Percentiles rank a stretch among this genome's conserved stretches.
These are phyloP conservation scores for Litsea cubeba DNA, from an alignment of 164 flowering plant genomes.

Conservation along the genomic window DNA sequence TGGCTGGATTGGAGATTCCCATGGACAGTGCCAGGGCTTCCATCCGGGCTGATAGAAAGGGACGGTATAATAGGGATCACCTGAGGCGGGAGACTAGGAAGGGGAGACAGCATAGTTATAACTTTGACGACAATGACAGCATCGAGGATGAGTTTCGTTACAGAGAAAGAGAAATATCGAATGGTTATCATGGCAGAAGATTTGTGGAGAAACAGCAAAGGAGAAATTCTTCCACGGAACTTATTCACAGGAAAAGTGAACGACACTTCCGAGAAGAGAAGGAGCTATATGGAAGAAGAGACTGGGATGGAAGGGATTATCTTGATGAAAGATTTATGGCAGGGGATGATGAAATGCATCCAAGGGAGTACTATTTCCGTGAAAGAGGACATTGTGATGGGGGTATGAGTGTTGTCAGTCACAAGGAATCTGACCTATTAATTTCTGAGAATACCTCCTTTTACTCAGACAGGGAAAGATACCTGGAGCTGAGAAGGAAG, in stretches of 20 bases:
- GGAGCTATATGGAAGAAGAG: conserved; percentile 17
- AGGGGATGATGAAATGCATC: conserved; percentile 12
- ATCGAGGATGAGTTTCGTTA: conserved; percentile 21
- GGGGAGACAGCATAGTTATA: conserved; percentile 13
- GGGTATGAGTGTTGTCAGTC: conserved; percentile 10
- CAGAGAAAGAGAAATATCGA: conserved; percentile 16
- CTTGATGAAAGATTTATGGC: conserved; percentile 16
- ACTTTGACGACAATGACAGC: conserved; percentile 7
- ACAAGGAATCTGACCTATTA: conserved; percentile 16
- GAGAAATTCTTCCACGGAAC: conserved; percentile 12
- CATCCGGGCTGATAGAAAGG: conserved; percentile 12
- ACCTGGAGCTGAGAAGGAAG: conserved; percentile 17
- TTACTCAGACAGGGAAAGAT: conserved; percentile 20
- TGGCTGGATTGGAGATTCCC: conserved; percentile 12
- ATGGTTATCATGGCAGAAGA: conserved; percentile 15
- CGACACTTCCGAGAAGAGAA: conserved; percentile 16
- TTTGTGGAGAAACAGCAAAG: conserved; percentile 11
- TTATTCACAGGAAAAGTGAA: conserved; percentile 15
- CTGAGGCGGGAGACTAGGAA: conserved; percentile 18
- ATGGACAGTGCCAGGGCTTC: conserved; percentile 16
- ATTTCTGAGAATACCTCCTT: conserved; percentile 16
- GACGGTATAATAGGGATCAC: conserved; percentile 11
- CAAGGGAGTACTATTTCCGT: conserved; percentile 17
- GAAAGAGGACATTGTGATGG: conserved; percentile 14
- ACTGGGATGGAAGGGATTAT: conserved; percentile 21